A percentile compares a stretch with the other conserved stretches of the same genome.
Conservation (phyloP, 2,329 filamentous ascomycete species). For the Colletotrichum godetiae region DNA sequence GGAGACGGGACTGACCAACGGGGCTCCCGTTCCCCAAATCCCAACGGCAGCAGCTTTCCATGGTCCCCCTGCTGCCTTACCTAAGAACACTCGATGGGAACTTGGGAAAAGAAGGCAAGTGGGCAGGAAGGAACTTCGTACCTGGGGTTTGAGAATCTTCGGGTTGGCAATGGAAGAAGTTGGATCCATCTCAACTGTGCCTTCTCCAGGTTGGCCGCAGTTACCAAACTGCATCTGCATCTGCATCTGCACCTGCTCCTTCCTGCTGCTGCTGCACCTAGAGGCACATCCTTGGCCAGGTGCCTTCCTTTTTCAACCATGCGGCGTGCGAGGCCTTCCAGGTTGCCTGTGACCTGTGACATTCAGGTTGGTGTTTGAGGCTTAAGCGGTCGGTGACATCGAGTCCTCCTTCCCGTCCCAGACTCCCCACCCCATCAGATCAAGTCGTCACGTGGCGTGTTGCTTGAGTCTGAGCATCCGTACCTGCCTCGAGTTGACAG, state of each 20-base stretch:
- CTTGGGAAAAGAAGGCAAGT: neutral
- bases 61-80: neutral
- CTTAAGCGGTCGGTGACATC: neutral
- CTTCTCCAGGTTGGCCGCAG: neutral
- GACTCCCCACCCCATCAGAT: neutral
- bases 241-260: neutral
- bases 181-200: too few species aligned
- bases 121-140: neutral
- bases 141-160: neutral
- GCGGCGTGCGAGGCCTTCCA: neutral
- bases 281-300: neutral
- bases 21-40: too few species aligned
- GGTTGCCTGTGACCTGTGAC: neutral
- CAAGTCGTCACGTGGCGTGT: neutral
- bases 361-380: neutral
- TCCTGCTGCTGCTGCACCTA: neutral
- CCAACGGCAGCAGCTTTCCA: neutral
- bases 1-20: neutral
- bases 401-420: neutral
- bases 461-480: neutral
- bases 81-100: neutral
- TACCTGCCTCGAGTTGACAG: too few species aligned
- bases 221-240: neutral
- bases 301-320: conserved; percentile 14
- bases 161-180: neutral